These are phyloP conservation scores for Halophytophthora polymorphica DNA, from an alignment of 352 stramenopile genomes.

Conservation along the genomic window DNA sequence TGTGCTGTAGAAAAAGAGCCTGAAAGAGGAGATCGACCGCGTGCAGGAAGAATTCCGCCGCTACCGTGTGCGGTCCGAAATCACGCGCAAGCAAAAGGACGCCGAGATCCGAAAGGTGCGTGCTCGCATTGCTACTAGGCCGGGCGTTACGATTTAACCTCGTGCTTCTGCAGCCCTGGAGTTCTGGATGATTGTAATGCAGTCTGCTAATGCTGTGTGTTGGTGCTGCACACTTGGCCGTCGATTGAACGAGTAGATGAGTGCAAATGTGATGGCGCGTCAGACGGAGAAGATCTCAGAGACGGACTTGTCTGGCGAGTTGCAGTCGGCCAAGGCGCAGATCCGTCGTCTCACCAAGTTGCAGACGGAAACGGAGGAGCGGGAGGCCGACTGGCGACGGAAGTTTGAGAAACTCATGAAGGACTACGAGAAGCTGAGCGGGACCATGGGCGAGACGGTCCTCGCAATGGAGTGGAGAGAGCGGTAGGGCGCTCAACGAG, in stretches of 20 bases:
- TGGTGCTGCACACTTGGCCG: background rate
- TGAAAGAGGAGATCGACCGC: slow-evolving; percentile 80
- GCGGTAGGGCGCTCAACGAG: slow-evolving; percentile 26
- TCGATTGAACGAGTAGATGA: slow-evolving; percentile 45
- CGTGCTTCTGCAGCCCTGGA: too few relatives aligned
- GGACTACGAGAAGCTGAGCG: slow-evolving; percentile 85
- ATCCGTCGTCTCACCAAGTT: slow-evolving; percentile 74
- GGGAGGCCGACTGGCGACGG: slow-evolving; percentile 74
- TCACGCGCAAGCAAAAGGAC: slow-evolving; percentile 88
- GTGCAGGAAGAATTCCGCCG: slow-evolving; percentile 87
- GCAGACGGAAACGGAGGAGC: slow-evolving; percentile 70
- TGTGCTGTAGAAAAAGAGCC: slow-evolving; percentile 59
- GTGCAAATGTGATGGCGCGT: slow-evolving; percentile 62
- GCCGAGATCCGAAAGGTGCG: slow-evolving; percentile 80
- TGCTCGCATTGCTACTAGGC: background rate
- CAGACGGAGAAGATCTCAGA: slow-evolving; percentile 80
- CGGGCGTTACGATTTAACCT: too few relatives aligned
- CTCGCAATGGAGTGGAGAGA: slow-evolving; percentile 84
- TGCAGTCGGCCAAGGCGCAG: slow-evolving; percentile 71
- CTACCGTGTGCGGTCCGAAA: slow-evolving; percentile 84
- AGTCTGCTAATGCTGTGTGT: too few relatives aligned
- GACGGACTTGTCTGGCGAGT: slow-evolving; percentile 62
- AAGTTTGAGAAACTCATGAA: slow-evolving; percentile 85
- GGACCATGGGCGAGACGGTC: slow-evolving; percentile 82
- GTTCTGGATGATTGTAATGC: slow-evolving; percentile 1